Conservation (phyloP, 1,284 basidiomycete genomes). For the Moesziomyces sp. region DNA sequence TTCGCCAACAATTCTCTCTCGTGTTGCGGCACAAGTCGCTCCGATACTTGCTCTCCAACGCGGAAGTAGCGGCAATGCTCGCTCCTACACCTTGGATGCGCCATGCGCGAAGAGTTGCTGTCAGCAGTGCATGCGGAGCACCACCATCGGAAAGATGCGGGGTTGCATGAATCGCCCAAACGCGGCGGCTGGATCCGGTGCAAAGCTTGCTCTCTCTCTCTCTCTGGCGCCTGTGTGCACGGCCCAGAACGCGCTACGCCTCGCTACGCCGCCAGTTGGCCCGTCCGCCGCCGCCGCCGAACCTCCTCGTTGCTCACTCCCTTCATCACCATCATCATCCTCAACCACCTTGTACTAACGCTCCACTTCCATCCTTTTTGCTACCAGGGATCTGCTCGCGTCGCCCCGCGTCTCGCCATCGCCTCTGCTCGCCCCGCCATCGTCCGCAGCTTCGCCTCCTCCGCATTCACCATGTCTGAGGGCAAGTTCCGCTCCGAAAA, state of each 20-base stretch:
- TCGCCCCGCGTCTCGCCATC: constrained; percentile 36
- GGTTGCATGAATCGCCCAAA: constrained; percentile 9
- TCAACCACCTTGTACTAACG: constrained; percentile 1
- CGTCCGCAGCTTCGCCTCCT: constrained; percentile 37
- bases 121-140: not conserved
- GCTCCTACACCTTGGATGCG: no score
- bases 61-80: no score
- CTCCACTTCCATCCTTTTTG: not conserved
- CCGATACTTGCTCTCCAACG: no score
- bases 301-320: not conserved
- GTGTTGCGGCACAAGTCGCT: no score
- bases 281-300: constrained; percentile 22
- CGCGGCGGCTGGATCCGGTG: no score
- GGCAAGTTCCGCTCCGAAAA: constrained; percentile 58
- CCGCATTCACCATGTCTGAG: constrained; percentile 42
- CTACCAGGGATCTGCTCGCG: constrained; percentile 25
- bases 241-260: no score
- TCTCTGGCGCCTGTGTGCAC: no score
- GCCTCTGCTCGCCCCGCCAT: constrained; percentile 21
- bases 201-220: no score
- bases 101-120: no score
- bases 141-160: constrained; percentile 44
- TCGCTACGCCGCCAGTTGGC: constrained; percentile 8
- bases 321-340: constrained; percentile 9
- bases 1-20: no score